Base-by-base conservation (phyloP, 139 green algal genomes). In the Closterium sp. region DNA sequence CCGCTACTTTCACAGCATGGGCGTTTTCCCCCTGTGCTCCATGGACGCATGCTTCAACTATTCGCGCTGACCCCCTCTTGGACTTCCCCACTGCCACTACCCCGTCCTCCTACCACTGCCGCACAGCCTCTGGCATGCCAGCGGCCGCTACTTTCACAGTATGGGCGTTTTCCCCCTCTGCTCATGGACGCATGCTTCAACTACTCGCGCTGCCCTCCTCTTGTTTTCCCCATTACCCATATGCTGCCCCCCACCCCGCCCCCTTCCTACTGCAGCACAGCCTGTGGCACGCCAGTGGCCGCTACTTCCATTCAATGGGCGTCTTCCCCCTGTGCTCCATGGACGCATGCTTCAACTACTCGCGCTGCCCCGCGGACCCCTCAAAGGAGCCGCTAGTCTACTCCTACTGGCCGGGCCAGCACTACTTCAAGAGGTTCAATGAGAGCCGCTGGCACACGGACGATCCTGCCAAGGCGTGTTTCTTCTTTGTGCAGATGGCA, bases 41-140 rank as follows among this genome's bases (percentile, higher is more conserved):
- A 87, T 87, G 84, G 84, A 87, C 22, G 84, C 22, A 24, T 87
- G 84, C 84, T 87, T 87, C 84, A 31, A 87, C 84, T 87, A 32
- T 9, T 30, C n/a, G n/a, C 84, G 84, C 84, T 87, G 84, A 21
- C 50, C 50, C 13, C 5, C 42, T 5, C 42, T 62, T 6, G n/a
- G n/a, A n/a, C n/a, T n/a, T n/a, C n/a, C n/a, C n/a, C n/a, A n/a
- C n/a, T n/a, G n/a, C n/a, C n/a, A n/a, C n/a, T n/a, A n/a, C n/a
- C n/a, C n/a, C n/a, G n/a, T n/a, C 42, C 42, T 62, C 32, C 3
- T 2, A 2, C 32, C 32, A 2, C 3, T 38, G 32, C 32, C 2
- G 32, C 32, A 38, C 32, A 38, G 32, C 32, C 32, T 38, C 32
- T 38, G 32, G 32, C 13, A 73, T 4, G 50, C 50, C 50, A 73